Evolutionary conservation across 225 moss, liverwort and hornwort genomes (phyloP).

Genomic region (Marchantia paleacea): DNA sequence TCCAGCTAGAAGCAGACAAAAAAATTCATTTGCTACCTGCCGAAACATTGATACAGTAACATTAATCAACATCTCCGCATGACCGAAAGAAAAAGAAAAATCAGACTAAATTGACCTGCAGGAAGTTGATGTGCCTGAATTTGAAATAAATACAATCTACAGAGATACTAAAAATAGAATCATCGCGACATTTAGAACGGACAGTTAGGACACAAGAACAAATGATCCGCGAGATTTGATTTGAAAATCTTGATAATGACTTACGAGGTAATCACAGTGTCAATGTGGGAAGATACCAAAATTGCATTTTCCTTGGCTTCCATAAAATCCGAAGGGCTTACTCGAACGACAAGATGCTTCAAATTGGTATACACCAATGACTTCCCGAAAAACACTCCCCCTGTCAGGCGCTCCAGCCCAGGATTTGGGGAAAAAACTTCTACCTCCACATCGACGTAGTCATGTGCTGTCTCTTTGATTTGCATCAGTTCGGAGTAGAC

Average conservation of each 20-base stretch:
- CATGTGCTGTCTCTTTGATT: constrained; percentile 60
- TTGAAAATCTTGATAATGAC: constrained; percentile 4
- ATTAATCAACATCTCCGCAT: background rate
- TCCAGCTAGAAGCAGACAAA: background rate
- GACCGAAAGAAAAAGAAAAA: background rate
- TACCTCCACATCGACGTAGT: constrained; percentile 68
- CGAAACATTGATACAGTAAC: background rate
- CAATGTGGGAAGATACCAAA: constrained; percentile 87
- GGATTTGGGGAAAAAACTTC: constrained; percentile 69
- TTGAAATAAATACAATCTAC: background rate
- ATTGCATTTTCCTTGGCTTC: constrained; percentile 64
- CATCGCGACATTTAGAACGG: background rate
- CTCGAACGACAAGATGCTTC: constrained; percentile 74
- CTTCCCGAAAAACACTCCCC: constrained; percentile 67
- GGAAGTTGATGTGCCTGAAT: background rate
- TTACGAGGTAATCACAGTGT: constrained; percentile 78
- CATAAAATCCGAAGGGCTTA: constrained; percentile 64
- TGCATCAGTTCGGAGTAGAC: constrained; percentile 64
- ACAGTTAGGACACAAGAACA: background rate
- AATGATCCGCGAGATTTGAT: background rate
- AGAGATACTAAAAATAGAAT: background rate
- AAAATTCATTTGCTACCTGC: background rate
- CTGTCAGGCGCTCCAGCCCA: constrained; percentile 50
- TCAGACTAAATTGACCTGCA: background rate
- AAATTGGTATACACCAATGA: constrained; percentile 66